Percentiles rank a stretch among this genome's conserved stretches.
These are phyloP conservation scores for Hydrangea macrophylla DNA, from an alignment of 148 eudicot genomes.

Conservation along the genomic window DNA sequence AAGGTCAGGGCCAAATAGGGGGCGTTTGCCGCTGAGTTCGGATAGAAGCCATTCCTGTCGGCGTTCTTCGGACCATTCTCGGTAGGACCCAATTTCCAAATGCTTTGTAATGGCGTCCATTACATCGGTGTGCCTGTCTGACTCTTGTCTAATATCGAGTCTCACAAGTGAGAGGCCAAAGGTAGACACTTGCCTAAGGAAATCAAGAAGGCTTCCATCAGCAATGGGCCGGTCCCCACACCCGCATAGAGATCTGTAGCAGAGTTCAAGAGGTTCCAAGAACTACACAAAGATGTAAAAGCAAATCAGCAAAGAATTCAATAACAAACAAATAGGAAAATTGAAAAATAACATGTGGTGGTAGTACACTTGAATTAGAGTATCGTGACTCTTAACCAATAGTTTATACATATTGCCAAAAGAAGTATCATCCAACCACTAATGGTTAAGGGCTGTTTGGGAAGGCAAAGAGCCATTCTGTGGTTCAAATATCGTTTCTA, in stretches of 20 bases:
- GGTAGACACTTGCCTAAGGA: conserved; percentile 78
- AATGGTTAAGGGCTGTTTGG: no score
- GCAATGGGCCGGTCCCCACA: conserved; percentile 80
- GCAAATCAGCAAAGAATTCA: neutral
- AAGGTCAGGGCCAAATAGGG: conserved; percentile 76
- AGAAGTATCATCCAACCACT: no score
- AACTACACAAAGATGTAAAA: conserved; percentile 35
- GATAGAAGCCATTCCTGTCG: conserved; percentile 80
- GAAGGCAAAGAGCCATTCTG: no score
- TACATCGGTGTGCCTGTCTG: no score
- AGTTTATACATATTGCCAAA: no score
- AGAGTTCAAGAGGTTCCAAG: conserved; percentile 84
- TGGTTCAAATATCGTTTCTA: no score
- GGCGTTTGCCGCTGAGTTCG: conserved; percentile 72
- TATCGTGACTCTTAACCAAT: no score
- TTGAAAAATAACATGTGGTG: no score
- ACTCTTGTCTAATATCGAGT: conserved; percentile 83
- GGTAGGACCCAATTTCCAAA: no score
- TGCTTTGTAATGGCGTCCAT: no score
- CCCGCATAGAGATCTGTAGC: conserved; percentile 69
- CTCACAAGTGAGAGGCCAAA: conserved; percentile 79
- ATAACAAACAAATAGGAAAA: neutral
- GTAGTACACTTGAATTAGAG: no score
- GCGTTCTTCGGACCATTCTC: conserved; percentile 62
- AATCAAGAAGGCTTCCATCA: conserved; percentile 85